A percentile compares a stretch with the other conserved stretches of the same genome.
phyloP scores from a whole-genome alignment of 2,329 filamentous ascomycete species.

The Mollisia scopiformis region DNA sequence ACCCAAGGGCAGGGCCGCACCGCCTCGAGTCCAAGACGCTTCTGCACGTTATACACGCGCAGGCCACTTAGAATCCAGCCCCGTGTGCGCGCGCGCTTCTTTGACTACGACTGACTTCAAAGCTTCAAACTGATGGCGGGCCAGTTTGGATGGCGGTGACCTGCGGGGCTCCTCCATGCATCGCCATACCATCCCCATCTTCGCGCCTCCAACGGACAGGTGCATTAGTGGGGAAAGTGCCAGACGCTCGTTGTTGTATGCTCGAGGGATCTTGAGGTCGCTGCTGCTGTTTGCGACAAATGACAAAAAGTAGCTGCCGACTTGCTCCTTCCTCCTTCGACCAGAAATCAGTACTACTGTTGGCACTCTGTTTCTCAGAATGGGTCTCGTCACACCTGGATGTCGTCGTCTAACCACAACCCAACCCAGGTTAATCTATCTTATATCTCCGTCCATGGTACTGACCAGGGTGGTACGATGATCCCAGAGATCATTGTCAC shows the following conservation, averaged over 20 bases:
- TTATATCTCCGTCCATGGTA: too few species aligned
- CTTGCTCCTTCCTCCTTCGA: too few species aligned
- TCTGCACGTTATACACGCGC: conserved; percentile 6
- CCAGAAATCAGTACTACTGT: too few species aligned
- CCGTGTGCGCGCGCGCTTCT: conserved; percentile 12
- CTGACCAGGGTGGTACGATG: neutral
- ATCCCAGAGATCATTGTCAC: neutral
- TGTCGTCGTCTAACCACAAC: too few species aligned
- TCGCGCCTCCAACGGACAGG: conserved; percentile 1
- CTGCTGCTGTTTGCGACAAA: neutral
- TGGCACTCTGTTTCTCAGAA: too few species aligned
- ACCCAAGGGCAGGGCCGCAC: conserved; percentile 8
- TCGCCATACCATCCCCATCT: neutral
- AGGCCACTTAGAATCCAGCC: too few species aligned
- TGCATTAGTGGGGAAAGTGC: conserved; percentile 8
- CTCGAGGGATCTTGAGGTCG: too few species aligned
- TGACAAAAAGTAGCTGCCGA: neutral
- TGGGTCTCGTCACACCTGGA: neutral
- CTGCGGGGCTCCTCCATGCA: neutral
- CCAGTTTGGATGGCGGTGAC: neutral
- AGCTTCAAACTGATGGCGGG: neutral
- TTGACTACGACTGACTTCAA: conserved; percentile 4
- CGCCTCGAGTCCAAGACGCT: conserved; percentile 1
- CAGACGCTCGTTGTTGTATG: neutral
- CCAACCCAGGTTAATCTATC: too few species aligned